Evolutionary conservation across 2,329 filamentous ascomycete genomes (phyloP).

Genomic region (Spiromastix sp.): DNA sequence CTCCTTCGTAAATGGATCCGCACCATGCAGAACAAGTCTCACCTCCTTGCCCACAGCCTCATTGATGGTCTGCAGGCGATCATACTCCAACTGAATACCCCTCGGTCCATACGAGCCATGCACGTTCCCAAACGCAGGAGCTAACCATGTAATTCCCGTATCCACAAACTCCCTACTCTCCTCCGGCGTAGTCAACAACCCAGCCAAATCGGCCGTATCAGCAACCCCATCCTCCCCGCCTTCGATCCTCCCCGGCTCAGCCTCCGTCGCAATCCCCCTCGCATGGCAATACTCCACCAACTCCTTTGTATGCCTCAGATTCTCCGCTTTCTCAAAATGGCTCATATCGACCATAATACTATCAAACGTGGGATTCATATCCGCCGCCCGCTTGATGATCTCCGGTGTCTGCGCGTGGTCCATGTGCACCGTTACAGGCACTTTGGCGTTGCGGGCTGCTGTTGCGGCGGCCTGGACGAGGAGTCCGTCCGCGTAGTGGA

Average conservation of each 20-base stretch:
- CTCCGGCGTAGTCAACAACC: constrained; percentile 56
- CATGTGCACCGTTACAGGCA: constrained; percentile 54
- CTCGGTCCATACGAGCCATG: constrained; percentile 62
- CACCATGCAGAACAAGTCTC: constrained; percentile 47
- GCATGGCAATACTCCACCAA: constrained; percentile 54
- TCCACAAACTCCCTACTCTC: constrained; percentile 60
- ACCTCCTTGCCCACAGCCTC: constrained; percentile 40
- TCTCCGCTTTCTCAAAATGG: constrained; percentile 61
- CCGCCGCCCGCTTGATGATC: constrained; percentile 50
- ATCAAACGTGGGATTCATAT: constrained; percentile 53
- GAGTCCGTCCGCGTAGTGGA: constrained; percentile 51
- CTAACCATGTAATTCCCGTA: constrained; percentile 63
- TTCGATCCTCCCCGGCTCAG: constrained; percentile 61
- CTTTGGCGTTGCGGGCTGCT: constrained; percentile 45
- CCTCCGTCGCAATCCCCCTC: constrained; percentile 58
- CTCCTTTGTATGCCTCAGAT: constrained; percentile 53
- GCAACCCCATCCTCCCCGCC: constrained; percentile 65
- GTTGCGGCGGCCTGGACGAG: constrained; percentile 47
- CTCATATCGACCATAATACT: constrained; percentile 71
- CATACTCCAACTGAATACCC: constrained; percentile 54
- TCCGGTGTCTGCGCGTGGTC: constrained; percentile 57
- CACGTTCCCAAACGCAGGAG: constrained; percentile 66
- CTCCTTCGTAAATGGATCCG: constrained; percentile 46
- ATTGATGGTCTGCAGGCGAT: constrained; percentile 40
- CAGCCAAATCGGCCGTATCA: constrained; percentile 54